phyloP scores from a whole-genome alignment of 2,329 filamentous ascomycete species.

The Xylaria sp. region DNA sequence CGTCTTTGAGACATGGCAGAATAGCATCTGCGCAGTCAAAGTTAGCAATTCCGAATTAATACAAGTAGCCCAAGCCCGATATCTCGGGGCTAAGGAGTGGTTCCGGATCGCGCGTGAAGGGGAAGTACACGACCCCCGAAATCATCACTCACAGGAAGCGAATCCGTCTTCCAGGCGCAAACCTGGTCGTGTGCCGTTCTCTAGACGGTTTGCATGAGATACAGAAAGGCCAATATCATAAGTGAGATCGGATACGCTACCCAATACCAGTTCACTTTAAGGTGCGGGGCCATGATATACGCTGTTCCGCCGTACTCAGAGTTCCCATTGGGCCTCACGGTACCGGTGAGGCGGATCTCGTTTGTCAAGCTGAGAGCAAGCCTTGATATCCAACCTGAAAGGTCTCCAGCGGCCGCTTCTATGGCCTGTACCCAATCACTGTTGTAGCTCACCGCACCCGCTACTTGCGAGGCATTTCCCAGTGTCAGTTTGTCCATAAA shows the following conservation, averaged over 20 bases:
- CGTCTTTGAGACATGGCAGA: slow-evolving; percentile 51
- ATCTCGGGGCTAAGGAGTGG: not conserved
- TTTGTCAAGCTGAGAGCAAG: slow-evolving; percentile 52
- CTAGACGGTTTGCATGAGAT: slow-evolving; percentile 52
- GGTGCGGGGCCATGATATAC: slow-evolving; percentile 48
- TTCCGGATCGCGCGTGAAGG: not conserved
- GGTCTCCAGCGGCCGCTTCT: slow-evolving; percentile 49
- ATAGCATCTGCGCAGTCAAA: slow-evolving; percentile 48
- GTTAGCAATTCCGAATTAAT: slow-evolving; percentile 7
- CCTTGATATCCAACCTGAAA: slow-evolving; percentile 50
- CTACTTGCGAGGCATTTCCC: slow-evolving; percentile 49
- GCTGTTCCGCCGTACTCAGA: slow-evolving; percentile 49
- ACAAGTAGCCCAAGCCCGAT: not conserved
- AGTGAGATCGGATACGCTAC: slow-evolving; percentile 52
- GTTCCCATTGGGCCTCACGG: slow-evolving; percentile 28
- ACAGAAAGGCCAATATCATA: slow-evolving; percentile 51
- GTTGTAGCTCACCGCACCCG: slow-evolving; percentile 49
- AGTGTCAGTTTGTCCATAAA: slow-evolving; percentile 51
- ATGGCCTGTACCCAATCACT: slow-evolving; percentile 55
- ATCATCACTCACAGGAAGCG: slow-evolving; percentile 45
- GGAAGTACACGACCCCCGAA: not conserved
- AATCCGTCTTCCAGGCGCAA: slow-evolving; percentile 54
- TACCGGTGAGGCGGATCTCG: slow-evolving; percentile 52
- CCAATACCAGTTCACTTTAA: slow-evolving; percentile 54
- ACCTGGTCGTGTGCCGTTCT: slow-evolving; percentile 52